These are phyloP conservation scores for Sporothrix euskadiensis DNA, from an alignment of 2,329 filamentous ascomycete genomes.

Conservation along the genomic window DNA sequence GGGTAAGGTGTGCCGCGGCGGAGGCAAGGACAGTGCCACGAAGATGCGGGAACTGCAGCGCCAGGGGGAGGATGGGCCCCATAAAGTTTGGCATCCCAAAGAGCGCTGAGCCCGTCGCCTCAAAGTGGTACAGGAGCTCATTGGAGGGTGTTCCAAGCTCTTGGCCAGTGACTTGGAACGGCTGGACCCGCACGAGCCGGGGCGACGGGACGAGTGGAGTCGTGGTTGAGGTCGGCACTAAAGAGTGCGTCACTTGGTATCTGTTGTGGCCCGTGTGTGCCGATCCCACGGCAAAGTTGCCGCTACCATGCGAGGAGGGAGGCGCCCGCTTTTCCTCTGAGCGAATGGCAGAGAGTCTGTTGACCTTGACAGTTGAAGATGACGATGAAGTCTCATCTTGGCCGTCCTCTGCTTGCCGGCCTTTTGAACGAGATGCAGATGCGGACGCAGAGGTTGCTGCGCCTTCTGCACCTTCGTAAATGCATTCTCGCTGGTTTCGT, in stretches of 20 bases:
- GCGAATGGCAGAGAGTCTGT: neutral
- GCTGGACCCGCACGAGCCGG: conserved; percentile 21
- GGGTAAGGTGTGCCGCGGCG: conserved; percentile 32
- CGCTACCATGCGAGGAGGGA: neutral
- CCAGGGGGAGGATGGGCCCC: conserved; percentile 28
- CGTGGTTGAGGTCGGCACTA: neutral
- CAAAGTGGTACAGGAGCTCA: conserved; percentile 33
- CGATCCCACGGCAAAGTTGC: neutral
- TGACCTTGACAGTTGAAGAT: neutral
- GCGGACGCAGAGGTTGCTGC: neutral
- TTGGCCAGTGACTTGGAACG: conserved; percentile 22
- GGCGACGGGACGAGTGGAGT: neutral
- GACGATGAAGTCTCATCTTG: neutral
- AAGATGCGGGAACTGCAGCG: conserved; percentile 30
- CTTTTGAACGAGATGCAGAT: neutral
- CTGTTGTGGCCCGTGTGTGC: neutral
- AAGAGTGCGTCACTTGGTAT: neutral
- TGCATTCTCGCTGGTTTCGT: conserved; percentile 32
- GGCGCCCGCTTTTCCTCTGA: neutral
- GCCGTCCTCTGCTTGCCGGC: neutral
- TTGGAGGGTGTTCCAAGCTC: conserved; percentile 31
- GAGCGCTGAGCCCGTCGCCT: conserved; percentile 23
- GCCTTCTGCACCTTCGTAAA: conserved; percentile 27
- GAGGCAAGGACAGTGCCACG: conserved; percentile 32
- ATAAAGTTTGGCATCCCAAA: conserved; percentile 33